Evolutionary conservation across 768 basidiomycete genomes (phyloP), one percentile per base, ranked within the genome.

Genomic region (Suillus subalutaceus): DNA sequence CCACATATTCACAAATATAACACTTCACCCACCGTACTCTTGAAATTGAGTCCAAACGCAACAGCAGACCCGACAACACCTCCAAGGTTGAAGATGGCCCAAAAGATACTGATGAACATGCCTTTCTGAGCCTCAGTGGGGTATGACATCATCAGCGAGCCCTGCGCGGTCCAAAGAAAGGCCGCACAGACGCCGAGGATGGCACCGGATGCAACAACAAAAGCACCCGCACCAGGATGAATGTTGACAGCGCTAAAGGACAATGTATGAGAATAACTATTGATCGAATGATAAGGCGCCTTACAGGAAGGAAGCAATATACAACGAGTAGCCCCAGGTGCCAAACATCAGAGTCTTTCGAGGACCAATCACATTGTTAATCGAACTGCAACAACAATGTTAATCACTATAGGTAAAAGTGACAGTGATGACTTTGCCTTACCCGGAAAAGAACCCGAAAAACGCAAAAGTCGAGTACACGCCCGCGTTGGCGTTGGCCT

Each of bases 31-130:
- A 88, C 90, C 70, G 73, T 83, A 15, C 86, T 88, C 56, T 89
- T 73, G 73, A 87, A 88, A 72, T 93, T 93, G 68, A 86, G 82
- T 0, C 86, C 93, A 53, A 94, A 82, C 12, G 91, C 86, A 37
- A 94, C 90, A 15, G 90, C 81, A 23, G 92, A 85, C 30, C 93
- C 92, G 56, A 94, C 87, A 53, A 94, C 90, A 55, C 88, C 88
- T 43, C 92, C 92, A 38, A 93, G 66, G 70, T 93, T 93, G 80
- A 95, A 93, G 68, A 94, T 90, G 48, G 85, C 80, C 86, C 86
- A 86, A 75, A 87, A 87, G 59, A 87, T 67, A 40, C 78, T 79
- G 66, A 87, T 85, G 20, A 79, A 80, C 66, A 75, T 76, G 16
- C 86, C 86, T 70, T 87, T 87, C 70, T 86, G 83, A 62, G 85